phyloP scores from a whole-genome alignment of 306 rosid species.

The Vigna angularis region DNA sequence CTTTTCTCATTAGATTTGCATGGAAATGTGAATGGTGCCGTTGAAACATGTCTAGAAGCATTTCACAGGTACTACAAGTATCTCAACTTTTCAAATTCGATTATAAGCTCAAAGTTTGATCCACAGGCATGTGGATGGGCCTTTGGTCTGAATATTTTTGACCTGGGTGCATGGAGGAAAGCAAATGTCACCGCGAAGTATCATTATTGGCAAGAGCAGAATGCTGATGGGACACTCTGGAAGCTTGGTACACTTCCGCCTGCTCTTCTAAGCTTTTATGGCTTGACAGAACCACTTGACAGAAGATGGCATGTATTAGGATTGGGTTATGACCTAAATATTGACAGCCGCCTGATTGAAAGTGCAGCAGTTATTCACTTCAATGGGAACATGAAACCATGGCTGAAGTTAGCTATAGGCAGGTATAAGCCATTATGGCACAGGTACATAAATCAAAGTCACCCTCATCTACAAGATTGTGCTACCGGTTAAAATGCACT shows the following conservation, averaged over 20 bases:
- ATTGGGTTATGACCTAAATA: slow-evolving; percentile 78
- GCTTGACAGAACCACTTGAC: slow-evolving; percentile 92
- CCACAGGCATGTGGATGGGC: slow-evolving; percentile 97
- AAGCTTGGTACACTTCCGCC: slow-evolving; percentile 85
- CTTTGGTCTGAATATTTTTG: slow-evolving; percentile 88
- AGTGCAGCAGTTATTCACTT: slow-evolving; percentile 91
- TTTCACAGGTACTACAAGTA: slow-evolving; percentile 86
- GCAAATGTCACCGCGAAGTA: slow-evolving; percentile 76
- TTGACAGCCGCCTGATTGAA: slow-evolving; percentile 81
- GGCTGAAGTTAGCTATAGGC: slow-evolving; percentile 85
- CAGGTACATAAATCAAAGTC: slow-evolving; percentile 75
- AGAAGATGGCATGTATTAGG: slow-evolving; percentile 99
- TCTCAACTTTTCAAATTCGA: slow-evolving; percentile 83
- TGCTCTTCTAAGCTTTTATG: slow-evolving; percentile 85
- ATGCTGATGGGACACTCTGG: slow-evolving; percentile 81
- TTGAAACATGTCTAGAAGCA: slow-evolving; percentile 94
- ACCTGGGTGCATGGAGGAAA: slow-evolving; percentile 82
- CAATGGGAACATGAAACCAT: slow-evolving; percentile 96
- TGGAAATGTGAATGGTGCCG: slow-evolving; percentile 92
- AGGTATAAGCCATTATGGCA: slow-evolving; percentile 91
- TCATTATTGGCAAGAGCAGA: slow-evolving; percentile 93
- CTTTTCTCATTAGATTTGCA: slow-evolving; percentile 89
- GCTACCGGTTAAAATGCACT: slow-evolving; percentile 62
- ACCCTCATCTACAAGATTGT: slow-evolving; percentile 77
- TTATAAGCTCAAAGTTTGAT: slow-evolving; percentile 87